Evolutionary conservation across 495 filamentous ascomycete genomes (phyloP).

Genomic region (Talaromyces liani): DNA sequence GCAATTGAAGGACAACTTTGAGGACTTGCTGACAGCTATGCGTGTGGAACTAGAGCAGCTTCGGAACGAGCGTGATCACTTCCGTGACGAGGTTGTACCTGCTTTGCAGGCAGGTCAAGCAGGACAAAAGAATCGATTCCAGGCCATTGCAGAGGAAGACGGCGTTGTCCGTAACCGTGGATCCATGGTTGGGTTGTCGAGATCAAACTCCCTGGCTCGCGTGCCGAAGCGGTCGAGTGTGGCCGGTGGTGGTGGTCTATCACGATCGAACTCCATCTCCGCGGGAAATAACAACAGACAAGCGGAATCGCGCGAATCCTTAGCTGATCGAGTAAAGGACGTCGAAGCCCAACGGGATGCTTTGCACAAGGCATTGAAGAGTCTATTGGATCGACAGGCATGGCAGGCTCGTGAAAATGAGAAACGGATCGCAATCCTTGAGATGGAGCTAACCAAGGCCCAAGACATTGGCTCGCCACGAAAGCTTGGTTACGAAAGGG

Average conservation of each 20-base stretch:
- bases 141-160: conserved; percentile 58
- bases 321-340: conserved; percentile 81
- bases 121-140: conserved; percentile 63
- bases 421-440: conserved; percentile 66
- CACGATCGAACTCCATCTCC: conserved; percentile 53
- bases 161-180: conserved; percentile 20
- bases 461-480: conserved; percentile 58
- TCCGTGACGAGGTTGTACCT: conserved; percentile 79
- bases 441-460: conserved; percentile 70
- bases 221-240: conserved; percentile 29
- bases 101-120: conserved; percentile 57
- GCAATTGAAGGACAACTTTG: conserved; percentile 85
- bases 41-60: conserved; percentile 74
- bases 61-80: conserved; percentile 82
- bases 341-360: conserved; percentile 91
- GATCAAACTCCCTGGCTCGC: conserved; percentile 57
- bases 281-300: conserved; percentile 47
- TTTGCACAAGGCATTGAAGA: conserved; percentile 75
- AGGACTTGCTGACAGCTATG: conserved; percentile 79
- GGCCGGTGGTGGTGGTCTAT: conserved; percentile 22
- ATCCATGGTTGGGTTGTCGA: conserved; percentile 40
- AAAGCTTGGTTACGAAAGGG: conserved; percentile 70
- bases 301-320: conserved; percentile 55
- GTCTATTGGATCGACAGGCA: conserved; percentile 79
- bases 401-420: conserved; percentile 72